Evolutionary conservation across 306 rosid genomes (phyloP).

Genomic region (Morella rubra): DNA sequence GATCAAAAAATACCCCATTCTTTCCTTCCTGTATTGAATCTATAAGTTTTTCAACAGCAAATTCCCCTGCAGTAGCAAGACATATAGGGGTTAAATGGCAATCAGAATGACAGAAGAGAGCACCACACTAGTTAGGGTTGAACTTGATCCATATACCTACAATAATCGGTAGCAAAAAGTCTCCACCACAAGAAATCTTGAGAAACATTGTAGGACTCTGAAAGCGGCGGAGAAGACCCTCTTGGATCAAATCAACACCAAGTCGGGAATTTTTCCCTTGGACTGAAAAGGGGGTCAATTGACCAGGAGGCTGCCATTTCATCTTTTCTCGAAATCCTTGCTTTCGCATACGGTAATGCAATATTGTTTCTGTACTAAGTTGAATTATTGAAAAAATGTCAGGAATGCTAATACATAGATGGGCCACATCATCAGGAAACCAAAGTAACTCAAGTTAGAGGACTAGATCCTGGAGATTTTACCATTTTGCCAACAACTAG

Average conservation of each 20-base stretch:
- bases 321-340: constrained; percentile 53
- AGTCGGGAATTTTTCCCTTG: constrained; percentile 28
- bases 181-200: constrained; percentile 89
- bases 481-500: neutral
- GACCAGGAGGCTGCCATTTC: constrained; percentile 42
- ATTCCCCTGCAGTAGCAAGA: constrained; percentile 55
- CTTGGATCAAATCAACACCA: constrained; percentile 40
- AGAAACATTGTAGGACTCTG: constrained; percentile 89
- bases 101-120: constrained; percentile 12
- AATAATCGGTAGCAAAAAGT: constrained; percentile 85
- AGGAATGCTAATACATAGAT: constrained; percentile 42
- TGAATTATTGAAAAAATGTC: constrained; percentile 42
- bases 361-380: constrained; percentile 75
- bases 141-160: constrained; percentile 56
- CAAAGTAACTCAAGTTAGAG: constrained; percentile 37
- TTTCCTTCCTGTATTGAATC: constrained; percentile 53
- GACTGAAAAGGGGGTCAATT: constrained; percentile 37
- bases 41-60: constrained; percentile 77
- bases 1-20: constrained; percentile 45
- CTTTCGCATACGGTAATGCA: constrained; percentile 71
- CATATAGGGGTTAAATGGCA: constrained; percentile 24
- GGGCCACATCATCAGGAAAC: constrained; percentile 41
- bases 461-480: constrained; percentile 1
- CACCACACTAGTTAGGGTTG: neutral
- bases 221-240: constrained; percentile 63